These are phyloP conservation scores for Sugiyamaella japonica DNA, from an alignment of 1,139 yeast species.

Conservation along the genomic window DNA sequence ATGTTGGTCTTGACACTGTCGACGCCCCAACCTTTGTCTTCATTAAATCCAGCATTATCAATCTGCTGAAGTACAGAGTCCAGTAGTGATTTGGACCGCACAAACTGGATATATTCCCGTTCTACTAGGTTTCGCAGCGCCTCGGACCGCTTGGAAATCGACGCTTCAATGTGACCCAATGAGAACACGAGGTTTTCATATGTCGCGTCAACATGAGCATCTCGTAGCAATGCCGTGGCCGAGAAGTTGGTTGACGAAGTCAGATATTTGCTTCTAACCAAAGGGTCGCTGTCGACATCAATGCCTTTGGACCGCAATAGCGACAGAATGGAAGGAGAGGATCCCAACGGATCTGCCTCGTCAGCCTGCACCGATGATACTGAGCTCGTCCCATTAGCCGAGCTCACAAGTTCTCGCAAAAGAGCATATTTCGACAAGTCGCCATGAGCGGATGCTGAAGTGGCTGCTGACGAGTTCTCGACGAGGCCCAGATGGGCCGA, in stretches of 20 bases:
- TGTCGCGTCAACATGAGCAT: conserved; percentile 69
- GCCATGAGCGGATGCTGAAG: conserved; percentile 15
- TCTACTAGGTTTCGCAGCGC: conserved; percentile 69
- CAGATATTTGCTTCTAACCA: conserved; percentile 50
- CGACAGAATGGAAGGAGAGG: conserved; percentile 36
- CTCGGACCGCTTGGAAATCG: conserved; percentile 63
- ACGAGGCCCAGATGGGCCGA: conserved; percentile 13
- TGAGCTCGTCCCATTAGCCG: conserved; percentile 24
- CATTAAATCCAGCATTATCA: conserved; percentile 43
- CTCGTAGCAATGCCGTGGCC: conserved; percentile 65
- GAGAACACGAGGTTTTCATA: conserved; percentile 60
- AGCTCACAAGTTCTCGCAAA: conserved; percentile 31
- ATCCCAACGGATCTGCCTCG: conserved; percentile 44
- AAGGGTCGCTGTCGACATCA: conserved; percentile 32
- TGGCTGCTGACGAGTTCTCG: conserved; percentile 6
- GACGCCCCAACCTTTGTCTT: conserved; percentile 43
- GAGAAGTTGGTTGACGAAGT: conserved; percentile 74
- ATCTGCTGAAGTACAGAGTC: conserved; percentile 60
- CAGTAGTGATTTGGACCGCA: conserved; percentile 67
- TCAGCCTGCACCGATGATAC: conserved; percentile 33
- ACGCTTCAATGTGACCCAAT: conserved; percentile 57
- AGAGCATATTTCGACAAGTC: conserved; percentile 32
- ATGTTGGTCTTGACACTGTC: conserved; percentile 34
- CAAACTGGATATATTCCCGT: conserved; percentile 70
- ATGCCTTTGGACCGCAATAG: conserved; percentile 37